A percentile compares a stretch with the other conserved stretches of the same genome.
These are phyloP conservation scores for Rutstroemia sp. DNA, from an alignment of 2,329 filamentous ascomycete species.

Conservation along the genomic window DNA sequence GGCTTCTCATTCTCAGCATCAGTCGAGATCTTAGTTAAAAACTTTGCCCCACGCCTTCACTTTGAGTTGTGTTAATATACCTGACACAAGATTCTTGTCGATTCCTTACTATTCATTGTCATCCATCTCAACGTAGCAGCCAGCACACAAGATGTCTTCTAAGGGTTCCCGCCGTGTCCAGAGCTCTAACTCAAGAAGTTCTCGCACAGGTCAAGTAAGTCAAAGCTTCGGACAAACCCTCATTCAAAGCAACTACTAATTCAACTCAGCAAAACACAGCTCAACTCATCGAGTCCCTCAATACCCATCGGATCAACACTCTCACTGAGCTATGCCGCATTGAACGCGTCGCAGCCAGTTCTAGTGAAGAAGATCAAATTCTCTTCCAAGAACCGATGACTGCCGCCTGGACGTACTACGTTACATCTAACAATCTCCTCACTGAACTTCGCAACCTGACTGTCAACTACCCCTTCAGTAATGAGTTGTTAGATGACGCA, in stretches of 20 bases:
- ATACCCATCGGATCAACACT: constrained; percentile 64
- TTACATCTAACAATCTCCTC: constrained; percentile 61
- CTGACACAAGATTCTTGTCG: too few species aligned
- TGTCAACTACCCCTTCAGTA: constrained; percentile 59
- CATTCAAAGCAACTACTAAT: constrained; percentile 3
- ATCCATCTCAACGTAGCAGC: too few species aligned
- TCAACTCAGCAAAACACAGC: constrained; percentile 22
- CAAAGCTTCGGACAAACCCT: too few species aligned
- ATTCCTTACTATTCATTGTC: too few species aligned
- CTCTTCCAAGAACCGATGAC: constrained; percentile 60
- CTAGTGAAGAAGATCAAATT: constrained; percentile 51
- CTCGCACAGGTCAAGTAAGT: too few species aligned
- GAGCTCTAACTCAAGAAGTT: too few species aligned
- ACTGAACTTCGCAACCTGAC: constrained; percentile 64
- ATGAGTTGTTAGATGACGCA: constrained; percentile 57
- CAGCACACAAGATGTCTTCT: too few species aligned
- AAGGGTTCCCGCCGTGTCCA: too few species aligned
- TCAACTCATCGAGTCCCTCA: constrained; percentile 56
- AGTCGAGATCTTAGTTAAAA: too few species aligned
- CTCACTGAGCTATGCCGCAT: constrained; percentile 65
- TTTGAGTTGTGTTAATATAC: too few species aligned
- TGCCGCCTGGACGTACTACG: constrained; percentile 63
- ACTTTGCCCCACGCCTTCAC: too few species aligned
- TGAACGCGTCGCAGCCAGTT: constrained; percentile 55
- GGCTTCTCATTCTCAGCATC: too few species aligned